phyloP scores from a whole-genome alignment of 1,139 yeast species.

The Scheffersomyces quercinus region DNA sequence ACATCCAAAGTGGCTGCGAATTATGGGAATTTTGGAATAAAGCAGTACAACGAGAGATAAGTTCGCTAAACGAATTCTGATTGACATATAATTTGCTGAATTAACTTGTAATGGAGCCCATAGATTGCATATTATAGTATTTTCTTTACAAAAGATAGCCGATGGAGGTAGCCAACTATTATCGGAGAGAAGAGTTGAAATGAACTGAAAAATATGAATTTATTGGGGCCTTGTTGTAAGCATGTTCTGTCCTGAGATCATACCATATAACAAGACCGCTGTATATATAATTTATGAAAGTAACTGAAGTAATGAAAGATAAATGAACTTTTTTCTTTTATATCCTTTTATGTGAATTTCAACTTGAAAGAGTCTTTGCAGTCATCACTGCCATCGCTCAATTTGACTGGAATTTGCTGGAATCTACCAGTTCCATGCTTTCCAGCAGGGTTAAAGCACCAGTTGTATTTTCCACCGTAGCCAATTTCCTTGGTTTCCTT shows the following conservation, averaged over 20 bases:
- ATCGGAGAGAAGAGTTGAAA: too few species aligned
- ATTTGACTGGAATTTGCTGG: conserved; percentile 53
- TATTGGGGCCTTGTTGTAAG: neutral
- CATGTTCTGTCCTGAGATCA: too few species aligned
- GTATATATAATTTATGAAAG: neutral
- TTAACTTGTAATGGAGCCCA: too few species aligned
- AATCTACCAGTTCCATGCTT: conserved; percentile 45
- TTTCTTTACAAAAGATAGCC: too few species aligned
- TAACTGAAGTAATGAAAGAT: neutral
- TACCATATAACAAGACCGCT: neutral
- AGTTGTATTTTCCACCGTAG: conserved; percentile 62
- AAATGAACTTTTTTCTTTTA: neutral
- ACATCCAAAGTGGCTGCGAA: too few species aligned
- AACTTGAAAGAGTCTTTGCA: conserved; percentile 48
- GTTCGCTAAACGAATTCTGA: too few species aligned
- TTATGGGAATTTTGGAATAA: too few species aligned
- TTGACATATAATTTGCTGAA: too few species aligned
- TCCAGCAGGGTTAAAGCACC: conserved; percentile 58
- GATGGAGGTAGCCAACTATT: too few species aligned
- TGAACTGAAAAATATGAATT: conserved; percentile 1
- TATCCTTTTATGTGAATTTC: conserved; percentile 7
- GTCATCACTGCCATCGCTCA: conserved; percentile 38
- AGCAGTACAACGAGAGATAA: too few species aligned
- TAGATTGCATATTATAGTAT: too few species aligned
- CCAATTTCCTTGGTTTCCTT: conserved; percentile 46